These are phyloP conservation scores for Lepidium sativum DNA, from an alignment of 345 rosid genomes.

Conservation along the genomic window DNA sequence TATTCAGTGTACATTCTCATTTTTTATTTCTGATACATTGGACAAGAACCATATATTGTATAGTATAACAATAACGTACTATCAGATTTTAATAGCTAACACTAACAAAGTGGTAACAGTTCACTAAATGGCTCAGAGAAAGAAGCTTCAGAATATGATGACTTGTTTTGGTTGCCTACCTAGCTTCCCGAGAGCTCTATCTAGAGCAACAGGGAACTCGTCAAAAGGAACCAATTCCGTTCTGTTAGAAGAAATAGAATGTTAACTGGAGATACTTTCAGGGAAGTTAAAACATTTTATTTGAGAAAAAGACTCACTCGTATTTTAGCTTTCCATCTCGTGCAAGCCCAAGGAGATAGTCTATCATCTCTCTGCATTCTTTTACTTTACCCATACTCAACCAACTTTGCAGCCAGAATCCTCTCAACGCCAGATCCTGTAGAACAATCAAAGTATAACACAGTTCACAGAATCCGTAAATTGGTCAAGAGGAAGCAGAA, in stretches of 20 bases:
- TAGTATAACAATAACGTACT: background rate
- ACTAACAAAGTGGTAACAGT: background rate
- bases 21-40: background rate
- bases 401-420: slow-evolving; percentile 92
- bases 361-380: slow-evolving; percentile 66
- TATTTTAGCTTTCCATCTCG: slow-evolving; percentile 69
- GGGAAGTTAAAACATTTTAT: background rate
- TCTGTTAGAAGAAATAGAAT: slow-evolving; percentile 33
- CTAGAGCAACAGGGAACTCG: slow-evolving; percentile 49
- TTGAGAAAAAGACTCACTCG: slow-evolving; percentile 36
- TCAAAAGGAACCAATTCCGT: slow-evolving; percentile 61
- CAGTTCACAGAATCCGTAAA: background rate
- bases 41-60: background rate
- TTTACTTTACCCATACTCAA: slow-evolving; percentile 45
- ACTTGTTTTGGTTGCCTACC: slow-evolving; percentile 93
- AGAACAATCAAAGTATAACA: background rate
- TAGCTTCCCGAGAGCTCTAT: slow-evolving; percentile 63
- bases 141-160: slow-evolving; percentile 42
- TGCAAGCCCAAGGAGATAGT: slow-evolving; percentile 56
- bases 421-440: slow-evolving; percentile 80
- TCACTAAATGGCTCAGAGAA: background rate
- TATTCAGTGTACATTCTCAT: background rate
- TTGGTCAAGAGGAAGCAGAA: background rate
- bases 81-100: slow-evolving; percentile 5
- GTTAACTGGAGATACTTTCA: background rate